Evolutionary conservation across 169 alveolate species (phyloP), one percentile per base, ranked within the genome.

Genomic region (Plasmodium ovale): DNA sequence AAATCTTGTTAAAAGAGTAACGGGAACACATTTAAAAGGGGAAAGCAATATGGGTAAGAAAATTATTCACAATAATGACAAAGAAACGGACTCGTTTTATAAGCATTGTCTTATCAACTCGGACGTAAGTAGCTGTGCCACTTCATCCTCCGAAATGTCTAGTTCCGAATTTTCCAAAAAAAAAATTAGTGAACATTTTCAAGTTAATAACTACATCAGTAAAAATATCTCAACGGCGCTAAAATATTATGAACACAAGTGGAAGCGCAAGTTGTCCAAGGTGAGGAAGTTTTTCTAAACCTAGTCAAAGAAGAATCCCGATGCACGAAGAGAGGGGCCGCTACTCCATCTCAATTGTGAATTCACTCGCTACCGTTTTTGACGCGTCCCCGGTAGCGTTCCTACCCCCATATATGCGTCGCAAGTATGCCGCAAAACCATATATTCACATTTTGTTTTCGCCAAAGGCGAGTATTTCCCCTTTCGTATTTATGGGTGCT

Each of bases 161-260:
- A 49, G 10, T 25, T 16, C 58, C 12, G 42, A 72, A 16, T 54
- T 37, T 9, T 56, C 68, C 1, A 10, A 31, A 19, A 37, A 53
- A 5, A 31, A 71, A 31, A 10, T 9, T 10, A 37, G 19, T 54
- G 58, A 54, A 59, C 19, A 10, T n/a, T 29, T 51, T 59, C 25
- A 82, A 82, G 21, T 19, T 2, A 53, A 49, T 67, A 51, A 58
- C 29, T 82, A 65, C 59, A 64, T 82, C 31, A 69, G 58, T 59
- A 54, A 58, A 65, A 69, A 82, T 58, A 69, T 82, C 39, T 64
- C 90, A 27, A 65, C 84, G 10, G 79, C 90, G 14, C 51, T 82
- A n/a, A 33, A 70, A 59, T 65, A 82, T 44, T 82, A 82, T 44
- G 64, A 65, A 59, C 16, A 51, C 3, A 65, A 82, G 49, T 82